phyloP scores from a whole-genome alignment of 768 basidiomycete genomes.

The Cystoderma amianthinum region DNA sequence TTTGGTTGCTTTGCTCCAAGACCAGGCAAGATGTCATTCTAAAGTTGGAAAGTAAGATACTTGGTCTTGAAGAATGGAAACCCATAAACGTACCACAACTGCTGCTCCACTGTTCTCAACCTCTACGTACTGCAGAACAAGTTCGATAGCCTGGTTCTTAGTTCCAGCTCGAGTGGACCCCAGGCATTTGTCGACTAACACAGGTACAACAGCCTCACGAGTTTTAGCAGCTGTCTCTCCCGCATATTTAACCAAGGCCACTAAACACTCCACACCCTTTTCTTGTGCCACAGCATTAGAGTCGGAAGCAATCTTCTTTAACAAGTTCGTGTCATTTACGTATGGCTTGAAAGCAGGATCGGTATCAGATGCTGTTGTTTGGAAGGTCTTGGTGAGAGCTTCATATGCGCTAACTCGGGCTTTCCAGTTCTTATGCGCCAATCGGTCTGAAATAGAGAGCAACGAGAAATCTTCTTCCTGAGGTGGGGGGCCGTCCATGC shows the following conservation, averaged over 20 bases:
- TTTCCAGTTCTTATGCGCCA: conserved; percentile 98
- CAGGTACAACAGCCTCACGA: conserved; percentile 77
- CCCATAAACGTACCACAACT: conserved; percentile 66
- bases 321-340: conserved; percentile 63
- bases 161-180: conserved; percentile 89
- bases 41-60: conserved; percentile 15
- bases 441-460: conserved; percentile 72
- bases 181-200: conserved; percentile 92
- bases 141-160: conserved; percentile 79
- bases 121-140: conserved; percentile 86
- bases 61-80: conserved; percentile 11
- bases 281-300: conserved; percentile 97
- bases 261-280: conserved; percentile 89
- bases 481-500: conserved; percentile 88
- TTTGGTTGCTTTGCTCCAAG: conserved; percentile 93
- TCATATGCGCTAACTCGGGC: conserved; percentile 93
- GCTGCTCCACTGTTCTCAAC: conserved; percentile 86
- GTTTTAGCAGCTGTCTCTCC: conserved; percentile 85
- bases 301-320: conserved; percentile 86
- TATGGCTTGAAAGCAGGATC: conserved; percentile 95
- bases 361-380: conserved; percentile 83
- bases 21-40: conserved; percentile 81
- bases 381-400: conserved; percentile 78
- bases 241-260: conserved; percentile 82
- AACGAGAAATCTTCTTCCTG: conserved; percentile 90